Conservation (phyloP, 768 basidiomycete genomes). For the Cystofilobasidium ferigula region DNA sequence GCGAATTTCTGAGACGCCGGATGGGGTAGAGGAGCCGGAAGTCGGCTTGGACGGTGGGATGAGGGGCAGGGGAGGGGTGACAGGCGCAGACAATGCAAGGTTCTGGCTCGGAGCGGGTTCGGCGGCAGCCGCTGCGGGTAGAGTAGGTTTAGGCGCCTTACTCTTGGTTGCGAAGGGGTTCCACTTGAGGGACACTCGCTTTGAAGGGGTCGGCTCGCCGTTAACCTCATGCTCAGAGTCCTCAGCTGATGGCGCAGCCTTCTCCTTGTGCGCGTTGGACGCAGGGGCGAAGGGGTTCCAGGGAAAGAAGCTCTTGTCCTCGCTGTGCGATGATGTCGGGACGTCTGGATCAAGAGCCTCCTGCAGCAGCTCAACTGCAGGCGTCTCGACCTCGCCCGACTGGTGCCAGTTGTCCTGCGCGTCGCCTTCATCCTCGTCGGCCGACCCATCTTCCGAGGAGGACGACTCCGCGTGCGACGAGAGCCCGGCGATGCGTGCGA, state of each 20-base stretch:
- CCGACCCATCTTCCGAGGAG: background rate
- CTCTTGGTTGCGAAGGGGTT: background rate
- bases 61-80: background rate
- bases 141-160: background rate
- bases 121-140: background rate
- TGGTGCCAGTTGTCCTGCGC: background rate
- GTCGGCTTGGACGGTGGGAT: background rate
- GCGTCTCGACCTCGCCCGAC: background rate
- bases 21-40: background rate
- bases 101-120: background rate
- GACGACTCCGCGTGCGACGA: background rate
- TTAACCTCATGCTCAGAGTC: background rate
- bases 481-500: background rate
- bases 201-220: background rate
- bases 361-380: conserved; percentile 1
- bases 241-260: background rate
- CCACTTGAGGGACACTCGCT: background rate
- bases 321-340: no score
- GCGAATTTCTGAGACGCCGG: background rate
- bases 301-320: conserved; percentile 4
- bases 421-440: conserved; percentile 6
- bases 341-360: background rate
- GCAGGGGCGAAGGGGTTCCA: conserved; percentile 25
- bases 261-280: background rate
- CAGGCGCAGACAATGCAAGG: background rate